Conservation (phyloP, 1,139 yeast genomes). For the Pneumocystis canis region DNA sequence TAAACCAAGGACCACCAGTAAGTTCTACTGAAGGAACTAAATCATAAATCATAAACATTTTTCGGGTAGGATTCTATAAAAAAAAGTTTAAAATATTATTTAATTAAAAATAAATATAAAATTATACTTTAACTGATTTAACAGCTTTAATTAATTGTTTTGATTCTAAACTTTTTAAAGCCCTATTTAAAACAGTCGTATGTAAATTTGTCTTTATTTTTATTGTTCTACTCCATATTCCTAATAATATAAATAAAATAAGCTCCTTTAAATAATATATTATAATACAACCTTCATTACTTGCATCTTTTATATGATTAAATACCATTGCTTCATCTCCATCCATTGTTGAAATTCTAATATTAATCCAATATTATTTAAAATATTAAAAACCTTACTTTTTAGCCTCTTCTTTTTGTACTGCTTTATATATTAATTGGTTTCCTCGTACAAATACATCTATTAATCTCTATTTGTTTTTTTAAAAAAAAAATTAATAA, state of each 20-base stretch:
- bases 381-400: neutral
- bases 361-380: conserved; percentile 14
- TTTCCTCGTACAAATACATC: neutral
- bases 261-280: neutral
- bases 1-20: conserved; percentile 99
- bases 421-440: neutral
- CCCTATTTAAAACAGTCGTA: conserved; percentile 77
- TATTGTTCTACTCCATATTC: conserved; percentile 76
- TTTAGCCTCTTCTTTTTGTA: neutral
- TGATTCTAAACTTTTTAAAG: conserved; percentile 66
- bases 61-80: conserved; percentile 65
- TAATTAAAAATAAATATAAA: conserved; percentile 20
- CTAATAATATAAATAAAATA: neutral
- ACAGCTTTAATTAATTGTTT: conserved; percentile 80
- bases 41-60: conserved; percentile 86
- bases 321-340: conserved; percentile 87
- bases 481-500: neutral
- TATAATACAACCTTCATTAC: conserved; percentile 61
- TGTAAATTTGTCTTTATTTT: conserved; percentile 84
- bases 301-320: conserved; percentile 79
- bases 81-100: neutral
- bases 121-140: conserved; percentile 48
- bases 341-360: conserved; percentile 40
- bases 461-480: neutral
- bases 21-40: conserved; percentile 88